phyloP scores from a whole-genome alignment of 768 basidiomycete genomes.

The Podaxis carcinomalis region DNA sequence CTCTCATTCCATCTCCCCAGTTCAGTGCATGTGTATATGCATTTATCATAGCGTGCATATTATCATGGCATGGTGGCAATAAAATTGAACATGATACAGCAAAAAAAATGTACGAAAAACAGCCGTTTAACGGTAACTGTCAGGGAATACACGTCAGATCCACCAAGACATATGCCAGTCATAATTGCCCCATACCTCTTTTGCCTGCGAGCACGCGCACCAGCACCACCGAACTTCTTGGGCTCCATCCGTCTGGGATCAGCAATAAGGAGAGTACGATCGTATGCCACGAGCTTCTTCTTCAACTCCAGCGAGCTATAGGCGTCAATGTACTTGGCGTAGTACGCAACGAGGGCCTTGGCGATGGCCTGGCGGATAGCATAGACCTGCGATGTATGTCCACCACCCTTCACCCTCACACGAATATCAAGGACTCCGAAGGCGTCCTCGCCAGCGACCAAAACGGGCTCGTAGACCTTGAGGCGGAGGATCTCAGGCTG shows the following conservation, averaged over 20 bases:
- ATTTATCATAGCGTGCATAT: slow-evolving; percentile 18
- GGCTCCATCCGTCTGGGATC: slow-evolving; percentile 98
- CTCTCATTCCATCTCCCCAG: not conserved
- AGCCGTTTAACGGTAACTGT: slow-evolving; percentile 74
- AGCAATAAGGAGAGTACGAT: slow-evolving; percentile 85
- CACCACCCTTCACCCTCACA: slow-evolving; percentile 97
- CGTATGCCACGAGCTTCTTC: slow-evolving; percentile 96
- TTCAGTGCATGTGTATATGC: slow-evolving; percentile 11
- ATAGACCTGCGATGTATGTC: slow-evolving; percentile 98
- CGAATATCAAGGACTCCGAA: slow-evolving; percentile 91
- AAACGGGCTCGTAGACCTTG: slow-evolving; percentile 97
- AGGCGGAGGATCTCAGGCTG: slow-evolving; percentile 94
- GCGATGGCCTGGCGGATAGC: slow-evolving; percentile 98
- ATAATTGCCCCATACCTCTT: slow-evolving; percentile 63
- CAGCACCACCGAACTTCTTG: slow-evolving; percentile 98
- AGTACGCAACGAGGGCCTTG: slow-evolving; percentile 96
- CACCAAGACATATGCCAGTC: not conserved
- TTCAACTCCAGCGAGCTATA: slow-evolving; percentile 96
- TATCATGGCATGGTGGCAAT: slow-evolving; percentile 30
- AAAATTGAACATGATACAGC: slow-evolving; percentile 42
- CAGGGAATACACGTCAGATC: slow-evolving; percentile 13
- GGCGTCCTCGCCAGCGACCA: slow-evolving; percentile 88
- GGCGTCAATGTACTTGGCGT: slow-evolving; percentile 98
- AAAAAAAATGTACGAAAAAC: slow-evolving; percentile 29
- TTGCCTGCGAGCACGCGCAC: slow-evolving; percentile 97